A percentile compares a stretch with the other conserved stretches of the same genome.
Evolutionary conservation across 2,329 filamentous ascomycete genomes (phyloP).

Genomic region (Aspergillus proliferans): DNA sequence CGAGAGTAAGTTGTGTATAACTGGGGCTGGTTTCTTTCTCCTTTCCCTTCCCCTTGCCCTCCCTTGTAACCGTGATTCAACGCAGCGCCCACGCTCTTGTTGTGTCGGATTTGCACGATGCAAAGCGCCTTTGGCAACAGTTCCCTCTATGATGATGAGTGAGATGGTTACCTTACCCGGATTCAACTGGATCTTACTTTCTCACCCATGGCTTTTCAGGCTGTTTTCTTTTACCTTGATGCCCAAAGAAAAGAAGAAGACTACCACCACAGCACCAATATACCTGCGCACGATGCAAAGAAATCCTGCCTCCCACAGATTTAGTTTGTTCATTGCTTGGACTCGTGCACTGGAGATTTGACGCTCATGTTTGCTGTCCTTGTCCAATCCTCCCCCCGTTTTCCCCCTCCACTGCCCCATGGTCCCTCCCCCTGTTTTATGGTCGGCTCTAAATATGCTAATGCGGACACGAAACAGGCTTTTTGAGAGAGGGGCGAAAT

Average conservation of each 20-base stretch:
- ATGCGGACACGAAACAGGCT: slow-evolving; percentile 53
- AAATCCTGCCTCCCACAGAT: slow-evolving; percentile 7
- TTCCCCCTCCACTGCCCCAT: slow-evolving; percentile 25
- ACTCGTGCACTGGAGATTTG: slow-evolving; percentile 30
- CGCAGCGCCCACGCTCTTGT: slow-evolving; percentile 34
- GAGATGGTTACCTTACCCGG: slow-evolving; percentile 61
- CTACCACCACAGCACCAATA: slow-evolving; percentile 20
- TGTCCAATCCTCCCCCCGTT: slow-evolving; percentile 34
- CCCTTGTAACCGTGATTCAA: slow-evolving; percentile 47
- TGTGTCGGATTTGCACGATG: slow-evolving; percentile 30
- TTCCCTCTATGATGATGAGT: slow-evolving; percentile 44
- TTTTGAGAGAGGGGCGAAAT: slow-evolving; percentile 80
- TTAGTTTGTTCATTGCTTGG: slow-evolving; percentile 36
- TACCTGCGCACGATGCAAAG: slow-evolving; percentile 29
- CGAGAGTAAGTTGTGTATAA: slow-evolving; percentile 89
- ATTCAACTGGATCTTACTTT: slow-evolving; percentile 41
- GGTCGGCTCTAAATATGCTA: slow-evolving; percentile 28
- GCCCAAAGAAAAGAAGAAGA: slow-evolving; percentile 19
- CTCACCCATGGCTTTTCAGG: slow-evolving; percentile 49
- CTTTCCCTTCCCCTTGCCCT: slow-evolving; percentile 60
- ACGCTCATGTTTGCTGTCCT: slow-evolving; percentile 43
- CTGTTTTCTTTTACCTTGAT: slow-evolving; percentile 41
- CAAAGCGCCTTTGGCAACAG: slow-evolving; percentile 32
- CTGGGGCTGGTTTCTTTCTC: slow-evolving; percentile 45
- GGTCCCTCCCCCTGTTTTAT: slow-evolving; percentile 14